phyloP scores from a whole-genome alignment of 257 asterid species.

The Nicotiana tomentosiformis region DNA sequence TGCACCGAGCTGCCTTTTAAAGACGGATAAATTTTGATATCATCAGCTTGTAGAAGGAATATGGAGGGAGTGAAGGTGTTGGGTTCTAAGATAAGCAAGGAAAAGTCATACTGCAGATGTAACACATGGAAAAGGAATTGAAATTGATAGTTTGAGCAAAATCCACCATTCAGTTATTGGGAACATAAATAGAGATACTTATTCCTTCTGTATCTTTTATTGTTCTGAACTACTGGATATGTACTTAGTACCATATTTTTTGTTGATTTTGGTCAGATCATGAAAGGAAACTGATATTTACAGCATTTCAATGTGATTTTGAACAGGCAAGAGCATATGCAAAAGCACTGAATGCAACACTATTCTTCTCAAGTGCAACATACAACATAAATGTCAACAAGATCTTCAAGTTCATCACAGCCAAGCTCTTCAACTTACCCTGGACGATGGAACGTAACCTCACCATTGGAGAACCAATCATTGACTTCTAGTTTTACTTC shows the following conservation, averaged over 20 bases:
- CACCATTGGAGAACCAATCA: slow-evolving; percentile 81
- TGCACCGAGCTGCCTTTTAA: too few relatives aligned
- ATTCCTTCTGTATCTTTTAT: neutral
- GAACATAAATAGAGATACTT: neutral
- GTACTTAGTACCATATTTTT: neutral
- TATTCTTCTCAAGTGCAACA: slow-evolving; percentile 81
- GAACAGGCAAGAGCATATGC: slow-evolving; percentile 77
- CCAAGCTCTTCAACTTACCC: slow-evolving; percentile 67
- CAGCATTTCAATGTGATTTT: neutral
- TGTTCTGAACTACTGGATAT: neutral
- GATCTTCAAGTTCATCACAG: slow-evolving; percentile 80
- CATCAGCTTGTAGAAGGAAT: neutral
- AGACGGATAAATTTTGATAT: neutral
- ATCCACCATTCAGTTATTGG: neutral
- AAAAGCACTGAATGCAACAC: slow-evolving; percentile 67
- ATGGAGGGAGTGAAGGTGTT: neutral
- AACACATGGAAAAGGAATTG: neutral
- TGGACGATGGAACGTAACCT: slow-evolving; percentile 83
- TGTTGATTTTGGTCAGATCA: neutral
- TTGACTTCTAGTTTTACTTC: slow-evolving; percentile 51
- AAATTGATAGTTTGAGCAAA: neutral
- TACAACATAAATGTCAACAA: slow-evolving; percentile 87
- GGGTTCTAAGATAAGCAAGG: neutral
- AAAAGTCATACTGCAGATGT: neutral
- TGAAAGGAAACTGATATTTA: neutral